These are phyloP conservation scores for Hyaloscypha variabilis DNA, from an alignment of 495 filamentous ascomycete genomes.

Conservation along the genomic window DNA sequence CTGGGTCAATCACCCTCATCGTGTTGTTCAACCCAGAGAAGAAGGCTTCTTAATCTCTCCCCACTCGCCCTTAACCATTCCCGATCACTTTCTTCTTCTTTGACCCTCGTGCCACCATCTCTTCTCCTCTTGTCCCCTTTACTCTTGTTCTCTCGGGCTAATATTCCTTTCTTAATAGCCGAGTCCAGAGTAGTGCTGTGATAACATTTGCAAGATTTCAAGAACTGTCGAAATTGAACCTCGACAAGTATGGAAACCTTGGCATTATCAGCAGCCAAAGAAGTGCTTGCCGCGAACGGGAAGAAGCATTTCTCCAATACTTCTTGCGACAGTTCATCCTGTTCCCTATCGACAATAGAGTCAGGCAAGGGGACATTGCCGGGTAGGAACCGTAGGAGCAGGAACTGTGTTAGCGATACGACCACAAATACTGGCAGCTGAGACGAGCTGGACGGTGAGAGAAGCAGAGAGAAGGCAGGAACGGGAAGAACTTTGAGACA, in stretches of 20 bases:
- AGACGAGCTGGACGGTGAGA: slow-evolving; percentile 50
- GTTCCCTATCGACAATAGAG: slow-evolving; percentile 30
- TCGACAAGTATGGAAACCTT: slow-evolving; percentile 81
- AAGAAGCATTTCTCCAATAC: slow-evolving; percentile 71
- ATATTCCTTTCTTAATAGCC: slow-evolving; percentile 66
- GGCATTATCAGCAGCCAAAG: slow-evolving; percentile 70
- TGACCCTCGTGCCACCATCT: slow-evolving; percentile 32
- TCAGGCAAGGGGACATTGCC: slow-evolving; percentile 52
- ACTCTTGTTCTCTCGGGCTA: slow-evolving; percentile 48
- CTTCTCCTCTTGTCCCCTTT: slow-evolving; percentile 32
- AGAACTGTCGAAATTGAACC: slow-evolving; percentile 64
- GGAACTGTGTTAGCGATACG: slow-evolving; percentile 63
- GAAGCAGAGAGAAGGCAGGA: slow-evolving; percentile 70
- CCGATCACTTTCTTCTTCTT: slow-evolving; percentile 29
- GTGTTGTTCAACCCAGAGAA: slow-evolving; percentile 31
- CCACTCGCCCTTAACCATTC: slow-evolving; percentile 27
- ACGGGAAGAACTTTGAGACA: slow-evolving; percentile 68
- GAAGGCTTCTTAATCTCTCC: slow-evolving; percentile 32
- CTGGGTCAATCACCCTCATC: not conserved
- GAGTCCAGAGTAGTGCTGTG: slow-evolving; percentile 48
- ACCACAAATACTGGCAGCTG: slow-evolving; percentile 51
- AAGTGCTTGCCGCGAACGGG: slow-evolving; percentile 68
- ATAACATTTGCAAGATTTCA: slow-evolving; percentile 40
- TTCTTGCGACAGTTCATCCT: slow-evolving; percentile 51
- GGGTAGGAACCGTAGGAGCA: slow-evolving; percentile 66